phyloP scores from a whole-genome alignment of 2,329 filamentous ascomycete genomes.

The Penicillium griseofulvum region DNA sequence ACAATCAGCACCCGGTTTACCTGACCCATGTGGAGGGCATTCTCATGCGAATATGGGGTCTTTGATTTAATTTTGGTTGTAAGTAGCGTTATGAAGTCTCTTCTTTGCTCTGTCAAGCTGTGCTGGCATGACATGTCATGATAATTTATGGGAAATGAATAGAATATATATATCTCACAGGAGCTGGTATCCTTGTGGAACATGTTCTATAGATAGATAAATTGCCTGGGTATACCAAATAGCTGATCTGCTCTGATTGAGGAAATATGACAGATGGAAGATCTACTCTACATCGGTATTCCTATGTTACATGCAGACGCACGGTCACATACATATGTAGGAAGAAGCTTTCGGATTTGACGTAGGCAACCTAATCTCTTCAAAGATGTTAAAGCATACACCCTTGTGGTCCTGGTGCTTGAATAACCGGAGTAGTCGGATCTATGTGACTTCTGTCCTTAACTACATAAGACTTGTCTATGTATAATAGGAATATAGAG shows the following conservation, averaged over 20 bases:
- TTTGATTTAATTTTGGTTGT: conserved; percentile 3
- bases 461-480: too few relatives aligned
- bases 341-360: too few relatives aligned
- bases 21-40: neutral
- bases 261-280: neutral
- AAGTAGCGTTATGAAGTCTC: neutral
- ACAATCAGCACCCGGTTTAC: conserved; percentile 12
- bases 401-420: too few relatives aligned
- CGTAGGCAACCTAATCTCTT: too few relatives aligned
- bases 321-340: too few relatives aligned
- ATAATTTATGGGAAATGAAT: conserved; percentile 22
- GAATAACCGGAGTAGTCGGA: neutral
- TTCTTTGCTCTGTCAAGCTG: conserved; percentile 2
- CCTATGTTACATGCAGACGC: too few relatives aligned
- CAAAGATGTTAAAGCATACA: too few relatives aligned
- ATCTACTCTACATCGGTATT: neutral
- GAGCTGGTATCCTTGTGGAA: conserved; percentile 11
- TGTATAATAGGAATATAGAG: too few relatives aligned
- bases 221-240: neutral
- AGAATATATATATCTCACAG: conserved; percentile 17
- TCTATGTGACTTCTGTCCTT: neutral
- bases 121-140: conserved; percentile 12
- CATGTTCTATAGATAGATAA: neutral
- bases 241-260: neutral
- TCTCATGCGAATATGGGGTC: conserved; percentile 7